Base-by-base conservation (phyloP, 2,329 filamentous ascomycete species). In the Cladosporium colombiae region DNA sequence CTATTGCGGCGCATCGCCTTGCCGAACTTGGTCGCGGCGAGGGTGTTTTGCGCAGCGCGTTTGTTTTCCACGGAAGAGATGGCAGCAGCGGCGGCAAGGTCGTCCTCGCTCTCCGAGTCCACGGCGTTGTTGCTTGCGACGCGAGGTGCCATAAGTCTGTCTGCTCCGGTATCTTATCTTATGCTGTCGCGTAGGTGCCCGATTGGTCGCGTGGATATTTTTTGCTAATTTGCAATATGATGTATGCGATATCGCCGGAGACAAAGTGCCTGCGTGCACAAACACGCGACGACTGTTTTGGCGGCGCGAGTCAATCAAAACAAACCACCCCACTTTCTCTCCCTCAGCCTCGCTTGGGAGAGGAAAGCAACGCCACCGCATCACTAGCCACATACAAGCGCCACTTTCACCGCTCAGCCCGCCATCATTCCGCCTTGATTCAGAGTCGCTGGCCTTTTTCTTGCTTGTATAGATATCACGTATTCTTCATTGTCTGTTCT, bases 1-100 rank as follows among this genome's bases (percentile, higher is more conserved):
- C 78, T 80, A 33, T 74, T 71, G 62, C 77, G 74, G 71, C 79
- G 77, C 72, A 77, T 68, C 60, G 76, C 68, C 23, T 75, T 65
- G 64, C 76, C 80, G 29, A 72, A 71, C 66, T 78, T 80, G 0
- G 73, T 74, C 21, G 74, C 69, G 66, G 75, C 75, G 66, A 71
- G 64, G 13, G 74, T 62, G 31, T 72, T 71, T 8, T 68, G 62
- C 46, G 62, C 66, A 58, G 69, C 62, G 66, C 66, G 67, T 58
- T 68, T 65, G 67, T 71, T 72, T 62, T 72, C 64, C 14, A 56
- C 55, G 16, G 62, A 55, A 23, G 66, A 63, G 46, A 65, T 63
- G 67, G 67, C 62, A 46, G 67, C 65, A 55, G 67, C 65, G 55
- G 65, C 64, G 59, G 70, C 68, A 25, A 71, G 66, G 57, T 71